Base-by-base conservation (phyloP, 148 eudicot species). In the Persicaria maculosa region DNA sequence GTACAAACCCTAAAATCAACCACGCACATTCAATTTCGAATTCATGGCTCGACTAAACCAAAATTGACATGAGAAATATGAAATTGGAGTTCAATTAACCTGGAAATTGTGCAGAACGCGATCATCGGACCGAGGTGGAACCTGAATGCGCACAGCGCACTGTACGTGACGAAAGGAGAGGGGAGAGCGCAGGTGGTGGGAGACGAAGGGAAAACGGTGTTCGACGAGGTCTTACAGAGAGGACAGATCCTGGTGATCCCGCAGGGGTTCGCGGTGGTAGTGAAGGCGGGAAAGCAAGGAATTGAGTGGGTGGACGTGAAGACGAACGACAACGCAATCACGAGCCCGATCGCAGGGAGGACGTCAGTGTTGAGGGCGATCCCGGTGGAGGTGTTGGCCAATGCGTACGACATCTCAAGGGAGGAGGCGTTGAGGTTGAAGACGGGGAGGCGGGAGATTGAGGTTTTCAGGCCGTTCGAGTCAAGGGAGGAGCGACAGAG, bases 171-270 rank as follows among this genome's bases (percentile, higher is more conserved):
- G 1, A 65, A 77, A 16, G 96, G 93, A 40, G 69, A 75, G 7
- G 89, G 87, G 11, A 76, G 89, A 10, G 75, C 87, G 75, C 96
- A 91, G 71, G 76, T 91, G 0, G 91, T 81, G 0, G 74, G 78
- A 72, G 47, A 85, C 76, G 14, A 68, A 1, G 92, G 91, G 0
- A 25, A 47, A 4, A 64, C 80, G 1, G 88, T 85, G 2, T 88
- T 86, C 74, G 87, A 91, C 77, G 87, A 78, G 52, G 74, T 40
- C 5, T 87, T 91, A 0, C 75, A 57, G 14, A 80, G 83, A 50
- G 96, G 96, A 2, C 93, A 91, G 71, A 68, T 88, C 64, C 67
- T 91, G 1, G 84, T 86, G 4, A 73, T 90, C 47, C 96, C 96
- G 4, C 96, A 90, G 9, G 84, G 87, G 80, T 87, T 68, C n/a